Percentiles rank a stretch among this genome's conserved stretches.
These are phyloP conservation scores for Paecilomyces formosus DNA, from an alignment of 2,329 filamentous ascomycete species.

Conservation along the genomic window DNA sequence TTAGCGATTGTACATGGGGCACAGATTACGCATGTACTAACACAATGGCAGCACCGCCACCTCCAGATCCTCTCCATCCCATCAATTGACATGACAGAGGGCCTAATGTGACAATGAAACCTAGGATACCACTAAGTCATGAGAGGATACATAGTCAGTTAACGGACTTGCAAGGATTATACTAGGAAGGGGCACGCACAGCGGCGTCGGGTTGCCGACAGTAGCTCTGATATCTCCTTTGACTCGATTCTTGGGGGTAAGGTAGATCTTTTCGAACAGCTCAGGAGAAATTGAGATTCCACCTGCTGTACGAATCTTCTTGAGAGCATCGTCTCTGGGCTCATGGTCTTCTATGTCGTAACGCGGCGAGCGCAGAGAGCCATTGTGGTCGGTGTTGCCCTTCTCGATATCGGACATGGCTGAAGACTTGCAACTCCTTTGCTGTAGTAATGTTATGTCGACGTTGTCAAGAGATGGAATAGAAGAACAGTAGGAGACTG, in stretches of 20 bases:
- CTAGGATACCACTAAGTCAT: conserved; percentile 41
- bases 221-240: conserved; percentile 19
- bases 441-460: not conserved
- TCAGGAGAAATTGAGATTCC: conserved; percentile 49
- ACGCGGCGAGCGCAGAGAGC: not conserved
- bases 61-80: not conserved
- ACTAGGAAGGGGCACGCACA: conserved; percentile 31
- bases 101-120: conserved; percentile 45
- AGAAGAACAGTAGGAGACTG: not conserved
- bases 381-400: not conserved
- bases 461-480: not conserved
- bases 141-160: not conserved
- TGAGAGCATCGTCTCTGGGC: conserved; percentile 24
- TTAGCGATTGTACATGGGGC: not conserved
- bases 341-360: not conserved
- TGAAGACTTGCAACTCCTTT: not conserved
- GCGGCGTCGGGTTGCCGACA: conserved; percentile 20
- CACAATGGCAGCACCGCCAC: not conserved
- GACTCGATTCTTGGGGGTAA: conserved; percentile 26
- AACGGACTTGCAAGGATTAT: conserved; percentile 40
- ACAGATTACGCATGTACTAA: not conserved
- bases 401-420: not conserved
- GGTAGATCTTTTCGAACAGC: conserved; percentile 48
- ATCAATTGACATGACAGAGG: conserved; percentile 30
- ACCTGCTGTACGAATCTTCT: conserved; percentile 44